Conservation (phyloP, 2,329 filamentous ascomycete genomes). For the Monosporascus sp. region DNA sequence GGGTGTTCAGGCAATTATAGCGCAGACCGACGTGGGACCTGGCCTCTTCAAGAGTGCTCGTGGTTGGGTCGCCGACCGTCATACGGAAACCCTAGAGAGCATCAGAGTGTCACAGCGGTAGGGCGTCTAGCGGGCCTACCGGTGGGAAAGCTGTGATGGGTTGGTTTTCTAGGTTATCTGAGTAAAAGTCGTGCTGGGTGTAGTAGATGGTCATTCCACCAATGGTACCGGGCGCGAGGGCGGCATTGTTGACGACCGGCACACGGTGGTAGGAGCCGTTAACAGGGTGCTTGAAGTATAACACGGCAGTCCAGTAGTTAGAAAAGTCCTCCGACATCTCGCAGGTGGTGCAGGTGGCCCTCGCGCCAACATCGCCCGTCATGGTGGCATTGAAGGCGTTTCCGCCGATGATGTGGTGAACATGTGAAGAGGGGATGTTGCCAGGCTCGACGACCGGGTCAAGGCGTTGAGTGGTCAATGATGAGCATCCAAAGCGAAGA, state of each 20-base stretch:
- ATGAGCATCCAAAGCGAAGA: constrained; percentile 26
- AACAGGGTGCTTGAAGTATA: constrained; percentile 27
- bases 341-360: constrained; percentile 26
- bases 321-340: constrained; percentile 21
- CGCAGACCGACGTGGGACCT: constrained; percentile 32
- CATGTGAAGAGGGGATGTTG: constrained; percentile 20
- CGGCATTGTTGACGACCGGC: constrained; percentile 22
- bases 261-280: constrained; percentile 29
- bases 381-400: constrained; percentile 29
- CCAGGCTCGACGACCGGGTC: constrained; percentile 27
- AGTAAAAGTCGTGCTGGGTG: constrained; percentile 22
- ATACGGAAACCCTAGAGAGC: constrained; percentile 37
- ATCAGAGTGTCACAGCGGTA: constrained; percentile 5
- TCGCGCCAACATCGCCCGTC: constrained; percentile 22
- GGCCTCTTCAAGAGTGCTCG: constrained; percentile 19
- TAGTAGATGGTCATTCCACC: constrained; percentile 29
- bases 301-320: constrained; percentile 29
- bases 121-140: constrained; percentile 14
- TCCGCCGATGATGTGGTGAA: constrained; percentile 28
- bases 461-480: constrained; percentile 24
- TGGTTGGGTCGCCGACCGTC: constrained; percentile 34
- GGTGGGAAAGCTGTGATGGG: constrained; percentile 41
- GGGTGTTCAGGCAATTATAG: constrained; percentile 35
- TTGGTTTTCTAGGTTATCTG: constrained; percentile 20
- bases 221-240: constrained; percentile 20